Conservation (phyloP, 78 protist genomes). For the Speleostelium caveatum region DNA sequence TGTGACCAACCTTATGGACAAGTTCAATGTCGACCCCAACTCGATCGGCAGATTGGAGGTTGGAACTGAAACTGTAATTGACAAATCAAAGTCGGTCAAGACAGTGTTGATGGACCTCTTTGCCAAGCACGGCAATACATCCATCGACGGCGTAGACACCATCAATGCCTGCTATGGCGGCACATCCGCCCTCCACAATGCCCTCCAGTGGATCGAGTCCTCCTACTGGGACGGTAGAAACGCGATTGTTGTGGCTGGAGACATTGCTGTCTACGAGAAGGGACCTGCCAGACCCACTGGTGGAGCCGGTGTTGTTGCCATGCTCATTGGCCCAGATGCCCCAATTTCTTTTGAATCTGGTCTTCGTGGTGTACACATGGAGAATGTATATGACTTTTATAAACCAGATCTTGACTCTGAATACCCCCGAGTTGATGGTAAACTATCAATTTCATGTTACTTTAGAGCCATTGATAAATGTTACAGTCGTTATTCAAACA, state of each 20-base stretch:
- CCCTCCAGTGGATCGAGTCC: conserved; percentile 95
- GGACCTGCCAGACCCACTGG: conserved; percentile 92
- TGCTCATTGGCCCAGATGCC: conserved; percentile 98
- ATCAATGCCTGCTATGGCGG: conserved; percentile 99
- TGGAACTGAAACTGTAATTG: conserved; percentile 96
- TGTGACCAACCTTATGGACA: conserved; percentile 83
- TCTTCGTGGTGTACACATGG: conserved; percentile 89
- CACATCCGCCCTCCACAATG: conserved; percentile 94
- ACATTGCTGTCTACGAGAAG: conserved; percentile 94
- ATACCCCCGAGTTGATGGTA: conserved; percentile 96
- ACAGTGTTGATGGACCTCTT: conserved; percentile 91
- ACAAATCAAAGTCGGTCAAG: conserved; percentile 94
- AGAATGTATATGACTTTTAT: conserved; percentile 96
- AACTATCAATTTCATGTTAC: conserved; percentile 92
- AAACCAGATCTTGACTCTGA: conserved; percentile 94
- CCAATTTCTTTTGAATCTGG: conserved; percentile 91
- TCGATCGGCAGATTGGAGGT: conserved; percentile 96
- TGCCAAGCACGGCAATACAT: conserved; percentile 79
- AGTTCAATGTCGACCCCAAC: conserved; percentile 62
- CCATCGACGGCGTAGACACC: conserved; percentile 83
- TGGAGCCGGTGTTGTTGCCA: conserved; percentile 97
- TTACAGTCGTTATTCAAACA: conserved; percentile 78
- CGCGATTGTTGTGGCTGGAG: conserved; percentile 94
- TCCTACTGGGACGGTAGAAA: conserved; percentile 96
- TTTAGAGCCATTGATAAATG: conserved; percentile 91